phyloP scores from a whole-genome alignment of 2,329 filamentous ascomycete genomes.

The Aspergillus fischeri region DNA sequence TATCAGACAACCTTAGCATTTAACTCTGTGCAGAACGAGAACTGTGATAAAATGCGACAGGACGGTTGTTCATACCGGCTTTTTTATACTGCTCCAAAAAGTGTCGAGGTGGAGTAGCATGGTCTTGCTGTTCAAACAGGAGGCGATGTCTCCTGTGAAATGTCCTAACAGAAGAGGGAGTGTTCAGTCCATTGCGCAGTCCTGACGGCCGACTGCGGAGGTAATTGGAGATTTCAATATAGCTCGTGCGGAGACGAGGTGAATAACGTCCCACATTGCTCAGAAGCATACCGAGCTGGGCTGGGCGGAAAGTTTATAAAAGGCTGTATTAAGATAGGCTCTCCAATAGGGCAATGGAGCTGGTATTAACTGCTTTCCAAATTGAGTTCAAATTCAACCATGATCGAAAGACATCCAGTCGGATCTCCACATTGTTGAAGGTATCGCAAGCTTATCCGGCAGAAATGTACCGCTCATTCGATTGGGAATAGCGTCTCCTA shows the following conservation, averaged over 20 bases:
- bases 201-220: constrained; percentile 21
- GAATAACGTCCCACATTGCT: constrained; percentile 20
- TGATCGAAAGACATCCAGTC: background rate
- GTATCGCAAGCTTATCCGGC: constrained; percentile 7
- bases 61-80: constrained; percentile 35
- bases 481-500: constrained; percentile 19
- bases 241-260: constrained; percentile 29
- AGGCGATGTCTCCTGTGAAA: constrained; percentile 22
- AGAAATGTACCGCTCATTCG: constrained; percentile 18
- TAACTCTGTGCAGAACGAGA: too few relatives aligned
- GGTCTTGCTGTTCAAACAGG: constrained; percentile 17
- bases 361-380: background rate
- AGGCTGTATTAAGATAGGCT: background rate
- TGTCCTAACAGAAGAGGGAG: constrained; percentile 5
- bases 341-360: background rate
- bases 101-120: constrained; percentile 13
- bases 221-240: constrained; percentile 37
- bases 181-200: constrained; percentile 4
- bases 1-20: constrained; percentile 5
- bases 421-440: constrained; percentile 6
- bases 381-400: background rate
- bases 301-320: background rate
- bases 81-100: constrained; percentile 44
- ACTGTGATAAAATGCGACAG: background rate
- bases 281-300: constrained; percentile 18